Evolutionary conservation across 768 basidiomycete species (phyloP).

Genomic region (Kwoniella mangroviensis): DNA sequence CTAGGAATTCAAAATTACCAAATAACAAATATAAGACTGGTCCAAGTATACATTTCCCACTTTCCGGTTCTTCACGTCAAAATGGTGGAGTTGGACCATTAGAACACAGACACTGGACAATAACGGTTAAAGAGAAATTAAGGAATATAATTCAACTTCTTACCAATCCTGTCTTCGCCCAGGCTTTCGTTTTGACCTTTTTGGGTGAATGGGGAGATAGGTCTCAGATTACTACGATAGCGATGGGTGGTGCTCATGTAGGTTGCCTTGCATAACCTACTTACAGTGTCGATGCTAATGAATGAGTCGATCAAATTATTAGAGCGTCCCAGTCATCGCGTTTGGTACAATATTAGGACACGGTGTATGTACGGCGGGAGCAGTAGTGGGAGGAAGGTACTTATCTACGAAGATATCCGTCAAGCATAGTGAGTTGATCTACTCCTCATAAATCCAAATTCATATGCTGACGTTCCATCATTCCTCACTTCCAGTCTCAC

Average conservation of each 20-base stretch:
- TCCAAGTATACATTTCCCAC: constrained; percentile 29
- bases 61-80: constrained; percentile 12
- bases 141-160: constrained; percentile 82
- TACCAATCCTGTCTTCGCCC: constrained; percentile 90
- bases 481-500: constrained; percentile 67
- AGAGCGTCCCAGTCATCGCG: constrained; percentile 92
- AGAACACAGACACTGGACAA: constrained; percentile 22
- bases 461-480: constrained; percentile 3
- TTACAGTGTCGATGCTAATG: background rate
- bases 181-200: constrained; percentile 92
- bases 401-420: constrained; percentile 93
- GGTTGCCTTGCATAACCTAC: constrained; percentile 34
- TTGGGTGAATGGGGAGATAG: constrained; percentile 99
- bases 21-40: constrained; percentile 6
- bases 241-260: constrained; percentile 92
- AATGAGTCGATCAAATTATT: constrained; percentile 6
- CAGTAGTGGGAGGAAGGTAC: constrained; percentile 91
- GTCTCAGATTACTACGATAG: constrained; percentile 96
- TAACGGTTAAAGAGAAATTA: constrained; percentile 65
- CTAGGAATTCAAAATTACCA: background rate
- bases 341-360: constrained; percentile 90
- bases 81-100: constrained; percentile 24
- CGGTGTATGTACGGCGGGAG: constrained; percentile 80
- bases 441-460: background rate
- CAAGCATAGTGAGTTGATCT: constrained; percentile 75